Base-by-base conservation (phyloP, 2,329 filamentous ascomycete genomes). In the Penicillium sp. region DNA sequence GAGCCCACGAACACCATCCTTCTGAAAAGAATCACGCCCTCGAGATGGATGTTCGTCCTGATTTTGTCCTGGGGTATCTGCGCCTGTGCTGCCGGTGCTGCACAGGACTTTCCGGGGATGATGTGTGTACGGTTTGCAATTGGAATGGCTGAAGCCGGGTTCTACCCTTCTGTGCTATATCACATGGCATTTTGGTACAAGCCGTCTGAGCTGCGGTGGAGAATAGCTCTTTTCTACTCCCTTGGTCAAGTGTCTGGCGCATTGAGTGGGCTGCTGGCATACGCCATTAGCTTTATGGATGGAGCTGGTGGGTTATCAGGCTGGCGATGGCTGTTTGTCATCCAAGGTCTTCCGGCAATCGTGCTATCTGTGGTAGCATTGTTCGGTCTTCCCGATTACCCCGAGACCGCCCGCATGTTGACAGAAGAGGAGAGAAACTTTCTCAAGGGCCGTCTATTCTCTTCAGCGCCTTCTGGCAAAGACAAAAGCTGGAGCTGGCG, bases 131-230 rank as follows among this genome's bases (percentile, higher is more conserved):
- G 74, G 0, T 75, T 75, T 49, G 69, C 71, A 1, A 74, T 76
- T 44, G 74, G 73, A 7, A 24, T 74, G 40, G 72, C 73, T 31
- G 72, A 67, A 42, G 65, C 73, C 1, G 72, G 72, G 1, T 74
- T 75, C 49, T 75, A 72, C 34, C 73, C 74, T 1, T 58, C 70
- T 11, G 63, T 66, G 5, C 51, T 64, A 0, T 77, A 75, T 43
- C 73, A 75, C 50, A 72, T 76, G 69, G 69, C 72, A 4, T 74
- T 75, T 51, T 76, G 72, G 72, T 76, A 75, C 48, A 71, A 71
- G 50, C 71, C 71, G 0, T 54, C 50, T 0, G 72, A 75, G 60
- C 63, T 75, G 58, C 71, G 68, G 0, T 69, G 66, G 60, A 66
- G 74, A 16, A 71, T 75, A n/a, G 72, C 73, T 3, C 61, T 75